These are phyloP conservation scores for Podaxis rugospora DNA, from an alignment of 768 basidiomycete species.

Conservation along the genomic window DNA sequence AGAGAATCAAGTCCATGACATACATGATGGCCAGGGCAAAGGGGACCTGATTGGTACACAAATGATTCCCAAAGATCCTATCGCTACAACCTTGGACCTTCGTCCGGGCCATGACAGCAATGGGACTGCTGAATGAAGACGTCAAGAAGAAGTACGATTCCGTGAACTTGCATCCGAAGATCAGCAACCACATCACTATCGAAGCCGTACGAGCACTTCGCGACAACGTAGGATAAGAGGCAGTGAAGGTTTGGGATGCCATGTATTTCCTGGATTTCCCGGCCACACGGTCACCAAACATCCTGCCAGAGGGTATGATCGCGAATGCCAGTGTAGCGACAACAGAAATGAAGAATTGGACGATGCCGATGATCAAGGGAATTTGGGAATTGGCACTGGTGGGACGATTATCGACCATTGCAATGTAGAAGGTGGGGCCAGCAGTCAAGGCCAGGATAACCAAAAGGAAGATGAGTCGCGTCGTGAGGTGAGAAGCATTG, in stretches of 20 bases:
- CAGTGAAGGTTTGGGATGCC: constrained; percentile 98
- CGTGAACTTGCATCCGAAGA: constrained; percentile 94
- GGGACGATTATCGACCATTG: constrained; percentile 68
- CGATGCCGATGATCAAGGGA: constrained; percentile 88
- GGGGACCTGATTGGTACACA: constrained; percentile 90
- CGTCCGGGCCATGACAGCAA: constrained; percentile 95
- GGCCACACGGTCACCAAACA: constrained; percentile 98
- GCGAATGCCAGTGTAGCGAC: constrained; percentile 80
- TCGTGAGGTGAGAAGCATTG: constrained; percentile 94
- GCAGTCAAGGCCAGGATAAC: constrained; percentile 90
- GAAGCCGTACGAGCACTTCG: constrained; percentile 76
- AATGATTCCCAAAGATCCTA: constrained; percentile 68
- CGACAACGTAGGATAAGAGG: constrained; percentile 84
- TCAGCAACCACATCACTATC: constrained; percentile 82
- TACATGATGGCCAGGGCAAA: constrained; percentile 99
- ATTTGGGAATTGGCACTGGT: constrained; percentile 46
- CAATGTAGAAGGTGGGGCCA: constrained; percentile 93
- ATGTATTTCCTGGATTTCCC: constrained; percentile 98
- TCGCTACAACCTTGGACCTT: constrained; percentile 90
- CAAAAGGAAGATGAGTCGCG: constrained; percentile 87
- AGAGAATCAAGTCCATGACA: constrained; percentile 94
- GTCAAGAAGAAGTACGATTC: constrained; percentile 99
- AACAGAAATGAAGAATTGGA: constrained; percentile 91
- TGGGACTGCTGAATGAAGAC: constrained; percentile 92
- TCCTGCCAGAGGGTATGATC: constrained; percentile 89